Evolutionary conservation across 1,284 basidiomycete genomes (phyloP).

Genomic region (Cutaneotrichosporon sp.): DNA sequence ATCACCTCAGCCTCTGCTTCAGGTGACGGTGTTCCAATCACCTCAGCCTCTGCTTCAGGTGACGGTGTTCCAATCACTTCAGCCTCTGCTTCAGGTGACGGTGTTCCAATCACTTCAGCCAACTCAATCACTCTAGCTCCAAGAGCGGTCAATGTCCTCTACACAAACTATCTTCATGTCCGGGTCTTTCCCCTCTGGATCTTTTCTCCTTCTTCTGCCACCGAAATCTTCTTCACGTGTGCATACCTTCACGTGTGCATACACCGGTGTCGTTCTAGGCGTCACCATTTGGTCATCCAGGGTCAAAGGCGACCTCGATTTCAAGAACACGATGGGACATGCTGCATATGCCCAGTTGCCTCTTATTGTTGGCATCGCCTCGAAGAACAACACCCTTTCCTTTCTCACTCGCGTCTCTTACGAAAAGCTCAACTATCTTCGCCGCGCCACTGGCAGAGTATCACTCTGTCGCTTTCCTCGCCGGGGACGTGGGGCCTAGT

Average conservation of each 20-base stretch:
- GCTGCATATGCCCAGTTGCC: slow-evolving; percentile 52
- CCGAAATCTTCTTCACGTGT: slow-evolving; percentile 3
- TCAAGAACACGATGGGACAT: not conserved
- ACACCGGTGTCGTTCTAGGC: slow-evolving; percentile 4
- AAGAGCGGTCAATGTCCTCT: not conserved
- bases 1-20: too few relatives aligned
- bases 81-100: too few relatives aligned
- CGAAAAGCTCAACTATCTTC: slow-evolving; percentile 52
- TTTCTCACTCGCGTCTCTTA: slow-evolving; percentile 60
- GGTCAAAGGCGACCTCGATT: not conserved
- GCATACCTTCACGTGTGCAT: not conserved
- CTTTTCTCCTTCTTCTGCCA: not conserved
- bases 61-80: too few relatives aligned
- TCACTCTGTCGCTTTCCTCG: slow-evolving; percentile 27
- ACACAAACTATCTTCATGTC: slow-evolving; percentile 3
- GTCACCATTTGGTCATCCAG: slow-evolving; percentile 1
- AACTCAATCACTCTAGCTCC: not conserved
- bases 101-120: too few relatives aligned
- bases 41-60: too few relatives aligned
- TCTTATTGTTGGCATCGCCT: slow-evolving; percentile 60
- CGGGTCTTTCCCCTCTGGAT: slow-evolving; percentile 4
- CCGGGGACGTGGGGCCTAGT: slow-evolving; percentile 9
- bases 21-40: too few relatives aligned
- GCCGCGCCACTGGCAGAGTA: slow-evolving; percentile 32
- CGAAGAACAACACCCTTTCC: slow-evolving; percentile 61